Percentiles rank a stretch among this genome's conserved stretches.
Conservation (phyloP, 202 grass and related monocot species). For the Sporobolus alterniflorus region DNA sequence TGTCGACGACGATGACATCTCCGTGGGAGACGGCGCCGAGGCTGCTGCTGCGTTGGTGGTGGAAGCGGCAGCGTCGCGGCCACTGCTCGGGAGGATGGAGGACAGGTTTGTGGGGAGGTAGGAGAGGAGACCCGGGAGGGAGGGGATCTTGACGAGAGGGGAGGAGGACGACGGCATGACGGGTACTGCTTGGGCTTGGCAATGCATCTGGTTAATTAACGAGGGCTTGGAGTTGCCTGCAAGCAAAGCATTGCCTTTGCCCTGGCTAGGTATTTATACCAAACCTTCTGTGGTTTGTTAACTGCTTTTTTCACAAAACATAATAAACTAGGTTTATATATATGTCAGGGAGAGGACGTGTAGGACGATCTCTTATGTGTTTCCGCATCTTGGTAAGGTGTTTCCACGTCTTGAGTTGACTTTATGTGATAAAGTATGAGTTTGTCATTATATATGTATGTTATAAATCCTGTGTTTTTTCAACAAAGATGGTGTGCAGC, state of each 20-base stretch:
- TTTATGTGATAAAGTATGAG: neutral
- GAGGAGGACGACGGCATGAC: constrained; percentile 41
- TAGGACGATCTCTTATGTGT: neutral
- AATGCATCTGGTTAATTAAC: constrained; percentile 1
- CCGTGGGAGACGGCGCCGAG: constrained; percentile 14
- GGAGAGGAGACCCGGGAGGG: constrained; percentile 49
- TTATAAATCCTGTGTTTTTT: neutral
- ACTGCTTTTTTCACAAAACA: neutral
- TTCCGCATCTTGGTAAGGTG: neutral
- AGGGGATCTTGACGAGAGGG: constrained; percentile 34
- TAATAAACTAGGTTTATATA: neutral
- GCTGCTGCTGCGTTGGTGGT: neutral
- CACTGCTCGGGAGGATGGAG: constrained; percentile 45
- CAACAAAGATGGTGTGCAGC: neutral
- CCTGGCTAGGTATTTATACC: constrained; percentile 34
- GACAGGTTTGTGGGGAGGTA: constrained; percentile 43
- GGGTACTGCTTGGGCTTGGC: constrained; percentile 9
- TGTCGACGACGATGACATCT: constrained; percentile 3
- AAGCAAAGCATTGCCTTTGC: constrained; percentile 31
- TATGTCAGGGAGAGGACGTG: neutral
- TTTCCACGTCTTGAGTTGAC: constrained; percentile 15
- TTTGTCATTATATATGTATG: neutral
- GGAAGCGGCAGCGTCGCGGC: neutral
- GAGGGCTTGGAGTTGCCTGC: neutral
- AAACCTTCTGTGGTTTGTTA: neutral